Base-by-base conservation (phyloP, 495 filamentous ascomycete species). In the Penicillium egyptiacum region DNA sequence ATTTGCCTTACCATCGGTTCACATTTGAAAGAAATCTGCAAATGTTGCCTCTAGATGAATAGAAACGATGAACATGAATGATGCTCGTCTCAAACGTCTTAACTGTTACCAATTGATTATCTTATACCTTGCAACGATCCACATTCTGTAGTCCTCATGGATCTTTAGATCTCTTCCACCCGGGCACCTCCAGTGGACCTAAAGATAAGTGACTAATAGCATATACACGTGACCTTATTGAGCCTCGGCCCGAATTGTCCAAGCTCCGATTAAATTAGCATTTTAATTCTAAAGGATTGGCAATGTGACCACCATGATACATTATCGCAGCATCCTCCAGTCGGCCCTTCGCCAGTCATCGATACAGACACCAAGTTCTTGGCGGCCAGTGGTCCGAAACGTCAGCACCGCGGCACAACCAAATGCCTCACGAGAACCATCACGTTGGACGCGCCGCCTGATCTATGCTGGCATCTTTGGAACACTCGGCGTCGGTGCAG, bases 391-490 rank as follows among this genome's bases (percentile, higher is more conserved):
- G 17, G 30, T 63, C 20, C 67, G 73, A 61, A 60, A 67, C 30
- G 25, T 50, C 50, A 69, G 66, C 62, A 70, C 67, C 9, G 33
- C 51, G 26, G 20, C 50, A 42, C 37, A 20, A 17, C 44, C 47
- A 57, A 53, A 61, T 46, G 45, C 60, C 42, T 50, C 62, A 12
- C 52, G 59, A 39, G 41, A 57, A 66, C 43, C 58, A 50, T 72
- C 63, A 42, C 66, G 58, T 56, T 79, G 74, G 76, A 63, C 60
- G 35, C 74, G 76, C 50, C 70, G 72, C n/a, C 47, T 76, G 10
- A 46, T 74, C 12, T 77, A 73, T 55, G 60, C 60, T 3, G 61
- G 59, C 16, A 57, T 79, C 5, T 79, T 78, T 60, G 71, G 71
- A 11, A 40, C 51, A 11, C 31, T 77, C 6, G 76, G 76, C 17